phyloP scores from a whole-genome alignment of 2,329 filamentous ascomycete genomes.

The Cladosporium sphaerospermum region DNA sequence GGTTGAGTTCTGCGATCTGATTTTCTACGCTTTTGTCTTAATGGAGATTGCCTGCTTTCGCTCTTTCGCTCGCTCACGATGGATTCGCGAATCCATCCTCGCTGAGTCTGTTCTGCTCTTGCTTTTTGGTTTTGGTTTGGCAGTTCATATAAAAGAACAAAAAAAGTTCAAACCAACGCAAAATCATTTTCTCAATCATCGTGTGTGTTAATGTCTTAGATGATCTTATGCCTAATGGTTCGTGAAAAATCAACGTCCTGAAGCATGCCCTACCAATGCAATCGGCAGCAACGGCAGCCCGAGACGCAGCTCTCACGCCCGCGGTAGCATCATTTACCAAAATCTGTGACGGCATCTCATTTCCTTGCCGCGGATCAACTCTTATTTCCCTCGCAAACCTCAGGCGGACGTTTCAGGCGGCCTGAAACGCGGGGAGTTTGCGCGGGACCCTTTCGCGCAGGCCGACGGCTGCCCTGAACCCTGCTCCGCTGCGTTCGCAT shows the following conservation, averaged over 20 bases:
- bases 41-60: background rate
- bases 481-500: background rate
- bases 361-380: conserved; percentile 10
- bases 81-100: too few relatives aligned
- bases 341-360: background rate
- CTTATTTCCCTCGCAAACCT: background rate
- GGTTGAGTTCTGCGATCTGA: too few relatives aligned
- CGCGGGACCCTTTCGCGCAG: too few relatives aligned
- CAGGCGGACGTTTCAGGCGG: conserved; percentile 3
- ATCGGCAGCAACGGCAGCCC: too few relatives aligned
- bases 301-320: too few relatives aligned
- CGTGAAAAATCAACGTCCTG: background rate
- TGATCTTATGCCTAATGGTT: too few relatives aligned
- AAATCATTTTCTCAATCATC: too few relatives aligned
- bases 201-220: too few relatives aligned
- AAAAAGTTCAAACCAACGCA: too few relatives aligned
- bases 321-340: background rate
- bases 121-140: background rate
- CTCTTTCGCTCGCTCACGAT: background rate
- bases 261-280: background rate
- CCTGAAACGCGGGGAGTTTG: conserved; percentile 7
- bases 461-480: too few relatives aligned
- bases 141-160: too few relatives aligned
- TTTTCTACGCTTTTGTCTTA: background rate
- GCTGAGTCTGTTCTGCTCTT: background rate